phyloP scores from a whole-genome alignment of 192 early-diverging fungal genomes.

The Backusella luteola region DNA sequence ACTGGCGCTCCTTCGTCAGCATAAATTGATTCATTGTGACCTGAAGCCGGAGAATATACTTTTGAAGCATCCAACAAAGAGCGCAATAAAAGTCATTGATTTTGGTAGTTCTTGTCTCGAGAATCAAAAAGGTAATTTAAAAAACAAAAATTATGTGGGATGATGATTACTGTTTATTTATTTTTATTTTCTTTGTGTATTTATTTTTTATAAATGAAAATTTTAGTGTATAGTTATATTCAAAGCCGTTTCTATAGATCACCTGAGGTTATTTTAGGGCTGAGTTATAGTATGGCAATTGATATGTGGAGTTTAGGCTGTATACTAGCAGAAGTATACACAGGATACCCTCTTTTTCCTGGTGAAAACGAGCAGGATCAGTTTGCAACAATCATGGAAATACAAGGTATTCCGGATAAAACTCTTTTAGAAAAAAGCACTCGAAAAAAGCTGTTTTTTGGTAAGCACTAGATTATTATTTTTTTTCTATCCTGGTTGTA shows the following conservation, averaged over 20 bases:
- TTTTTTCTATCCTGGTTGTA: neutral
- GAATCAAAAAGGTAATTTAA: constrained; percentile 53
- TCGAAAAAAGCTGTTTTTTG: constrained; percentile 84
- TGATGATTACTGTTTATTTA: neutral
- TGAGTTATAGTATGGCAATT: constrained; percentile 82
- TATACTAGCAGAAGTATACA: constrained; percentile 85
- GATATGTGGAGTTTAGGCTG: constrained; percentile 96
- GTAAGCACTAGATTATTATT: constrained; percentile 42
- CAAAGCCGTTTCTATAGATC: constrained; percentile 93
- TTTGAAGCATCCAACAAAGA: constrained; percentile 61
- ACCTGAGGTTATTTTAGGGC: constrained; percentile 91
- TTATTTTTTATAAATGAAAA: neutral
- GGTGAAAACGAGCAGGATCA: constrained; percentile 97
- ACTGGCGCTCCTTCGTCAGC: constrained; percentile 63
- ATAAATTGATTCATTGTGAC: constrained; percentile 90
- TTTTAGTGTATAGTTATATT: constrained; percentile 87
- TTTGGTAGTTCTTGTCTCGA: constrained; percentile 92
- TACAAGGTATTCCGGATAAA: constrained; percentile 74
- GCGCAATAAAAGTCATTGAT: constrained; percentile 92
- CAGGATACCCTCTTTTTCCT: constrained; percentile 89
- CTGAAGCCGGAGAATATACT: constrained; percentile 94
- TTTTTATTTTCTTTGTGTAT: neutral
- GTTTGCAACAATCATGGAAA: constrained; percentile 88
- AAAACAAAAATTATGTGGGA: neutral
- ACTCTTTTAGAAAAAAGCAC: constrained; percentile 70